These are phyloP conservation scores for Rhynchosporium secalis DNA, from an alignment of 2,329 filamentous ascomycete genomes.

Conservation along the genomic window DNA sequence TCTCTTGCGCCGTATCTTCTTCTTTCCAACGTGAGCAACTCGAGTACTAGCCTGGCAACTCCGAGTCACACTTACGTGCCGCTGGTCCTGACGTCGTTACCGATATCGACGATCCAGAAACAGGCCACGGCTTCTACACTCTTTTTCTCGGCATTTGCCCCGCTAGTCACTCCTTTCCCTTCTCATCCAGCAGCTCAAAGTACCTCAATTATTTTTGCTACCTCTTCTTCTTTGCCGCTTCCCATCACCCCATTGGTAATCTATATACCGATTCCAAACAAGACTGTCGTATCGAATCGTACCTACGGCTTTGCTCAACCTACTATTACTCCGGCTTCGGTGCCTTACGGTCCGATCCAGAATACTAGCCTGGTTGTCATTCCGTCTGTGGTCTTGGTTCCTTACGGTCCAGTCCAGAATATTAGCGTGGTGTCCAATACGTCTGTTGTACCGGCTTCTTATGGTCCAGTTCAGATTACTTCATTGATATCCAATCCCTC, in stretches of 20 bases:
- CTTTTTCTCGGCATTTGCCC: constrained; percentile 6
- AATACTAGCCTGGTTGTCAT: constrained; percentile 10
- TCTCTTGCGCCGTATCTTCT: constrained; percentile 10
- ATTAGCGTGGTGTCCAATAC: constrained; percentile 3
- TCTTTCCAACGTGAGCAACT: constrained; percentile 2
- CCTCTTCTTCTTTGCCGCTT: constrained; percentile 8
- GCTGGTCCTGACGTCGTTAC: constrained; percentile 12
- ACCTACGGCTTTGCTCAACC: background rate
- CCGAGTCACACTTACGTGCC: constrained; percentile 13
- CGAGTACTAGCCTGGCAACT: constrained; percentile 15
- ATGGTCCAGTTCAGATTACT: constrained; percentile 9
- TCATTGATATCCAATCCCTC: constrained; percentile 8
- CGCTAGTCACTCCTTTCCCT: constrained; percentile 8
- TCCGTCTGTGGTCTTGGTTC: background rate
- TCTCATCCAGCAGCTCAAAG: constrained; percentile 10
- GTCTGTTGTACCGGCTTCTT: constrained; percentile 1
- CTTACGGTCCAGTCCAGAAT: constrained; percentile 10
- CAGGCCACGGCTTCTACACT: constrained; percentile 12
- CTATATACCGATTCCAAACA: constrained; percentile 12
- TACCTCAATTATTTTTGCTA: constrained; percentile 2
- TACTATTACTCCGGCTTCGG: constrained; percentile 8
- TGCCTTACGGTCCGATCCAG: constrained; percentile 10
- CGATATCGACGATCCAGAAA: constrained; percentile 12
- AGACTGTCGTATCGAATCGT: constrained; percentile 8
- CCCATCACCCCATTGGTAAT: background rate